Base-by-base conservation (phyloP, 2,329 filamentous ascomycete genomes). In the Apiospora phragmitis region DNA sequence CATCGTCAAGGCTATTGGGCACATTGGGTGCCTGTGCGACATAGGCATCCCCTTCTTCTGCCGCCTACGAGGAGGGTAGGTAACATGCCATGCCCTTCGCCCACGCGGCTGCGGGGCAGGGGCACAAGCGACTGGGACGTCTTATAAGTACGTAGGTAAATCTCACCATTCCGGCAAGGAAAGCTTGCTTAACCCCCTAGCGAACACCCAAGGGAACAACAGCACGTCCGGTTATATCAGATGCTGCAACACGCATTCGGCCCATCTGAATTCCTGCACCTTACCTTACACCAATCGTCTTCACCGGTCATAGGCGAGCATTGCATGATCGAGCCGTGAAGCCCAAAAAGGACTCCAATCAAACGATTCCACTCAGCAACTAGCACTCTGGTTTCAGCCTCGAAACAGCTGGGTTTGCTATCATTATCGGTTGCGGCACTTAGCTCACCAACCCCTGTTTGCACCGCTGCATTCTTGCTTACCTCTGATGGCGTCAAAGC, bases 1-100 rank as follows among this genome's bases (percentile, higher is more conserved):
- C 38, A 29, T 29, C 38, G 9, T 43, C 65, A 67, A 67, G 26
- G 38, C 41, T 67, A 67, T 67, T 67, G 65, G 65, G 65, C 65
- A 62, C 38, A 24, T 45, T 29, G 18, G 42, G 38, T 45, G 26
- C 65, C n/a, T 45, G 65, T 67, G 65, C 42, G 26, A 67, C 65
- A 43, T 32, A 29, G n/a, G 42, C 14, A 24, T 67, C 5, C 11
- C 38, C 65, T 32, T 42, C 35, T n/a, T 66, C 8, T 42, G 62
- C 65, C n/a, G 55, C 29, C 32, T n/a, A 62, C 32, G 18, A 62
- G 18, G 32, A 62, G 21, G 32, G 55, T 49, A 47, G 47, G 47
- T 62, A 24, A 38, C 55, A 62, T 62, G 55, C 55, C 29, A 62
- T 38, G 32, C n/a, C 55, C 32, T 55, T 62, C 55, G 55, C 55